These are phyloP conservation scores for Nakataea oryzae DNA, from an alignment of 2,329 filamentous ascomycete genomes.

Conservation along the genomic window DNA sequence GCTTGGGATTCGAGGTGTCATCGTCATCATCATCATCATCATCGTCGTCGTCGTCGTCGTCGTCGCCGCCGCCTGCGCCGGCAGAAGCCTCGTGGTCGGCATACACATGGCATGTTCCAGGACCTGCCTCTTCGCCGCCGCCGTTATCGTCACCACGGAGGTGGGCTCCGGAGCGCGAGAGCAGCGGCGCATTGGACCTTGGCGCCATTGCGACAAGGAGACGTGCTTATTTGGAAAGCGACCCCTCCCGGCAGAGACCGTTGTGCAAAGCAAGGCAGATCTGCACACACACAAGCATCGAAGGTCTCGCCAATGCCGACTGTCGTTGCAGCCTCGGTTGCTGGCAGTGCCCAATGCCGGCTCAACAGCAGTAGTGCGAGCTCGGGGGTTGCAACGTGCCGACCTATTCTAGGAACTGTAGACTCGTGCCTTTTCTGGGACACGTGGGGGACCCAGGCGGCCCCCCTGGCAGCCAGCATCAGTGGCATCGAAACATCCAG, in stretches of 20 bases:
- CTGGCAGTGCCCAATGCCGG: too few species aligned
- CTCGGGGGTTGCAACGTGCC: too few species aligned
- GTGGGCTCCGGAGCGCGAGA: too few species aligned
- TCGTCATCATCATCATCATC: neutral
- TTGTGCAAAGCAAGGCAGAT: neutral
- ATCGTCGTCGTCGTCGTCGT: neutral
- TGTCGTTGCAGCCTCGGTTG: too few species aligned
- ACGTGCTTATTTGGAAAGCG: neutral
- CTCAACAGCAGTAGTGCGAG: too few species aligned
- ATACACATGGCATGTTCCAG: too few species aligned
- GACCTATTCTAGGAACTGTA: too few species aligned
- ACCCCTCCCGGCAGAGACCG: neutral
- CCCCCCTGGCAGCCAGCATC: neutral
- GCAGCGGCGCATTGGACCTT: neutral
- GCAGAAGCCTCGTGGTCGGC: too few species aligned
- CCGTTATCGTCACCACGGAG: too few species aligned
- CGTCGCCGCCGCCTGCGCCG: too few species aligned
- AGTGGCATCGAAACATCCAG: slow-evolving; percentile 1
- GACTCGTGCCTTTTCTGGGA: neutral
- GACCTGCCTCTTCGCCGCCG: too few species aligned
- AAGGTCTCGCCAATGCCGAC: too few species aligned
- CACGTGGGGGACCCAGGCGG: neutral
- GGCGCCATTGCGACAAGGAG: neutral
- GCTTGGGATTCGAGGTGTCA: neutral
- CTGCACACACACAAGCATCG: neutral